Base-by-base conservation (phyloP, 805 yeast genomes). In the Ogataea kodamae region DNA sequence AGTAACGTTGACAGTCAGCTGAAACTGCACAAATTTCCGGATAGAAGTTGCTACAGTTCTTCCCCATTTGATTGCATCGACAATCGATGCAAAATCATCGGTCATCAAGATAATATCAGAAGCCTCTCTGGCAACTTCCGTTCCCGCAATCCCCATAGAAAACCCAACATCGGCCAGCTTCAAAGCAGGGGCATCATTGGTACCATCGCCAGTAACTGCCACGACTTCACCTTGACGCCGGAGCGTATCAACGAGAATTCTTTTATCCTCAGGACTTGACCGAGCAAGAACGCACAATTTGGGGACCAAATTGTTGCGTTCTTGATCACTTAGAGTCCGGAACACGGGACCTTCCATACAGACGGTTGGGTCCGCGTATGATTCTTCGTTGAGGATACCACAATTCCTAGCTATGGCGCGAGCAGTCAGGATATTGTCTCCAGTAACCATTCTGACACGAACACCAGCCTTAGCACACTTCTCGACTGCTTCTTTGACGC, bases 161-260 rank as follows among this genome's bases (percentile, higher is more conserved):
- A 92, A 90, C 2, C 99, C 99, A 39, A 92, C 95, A 63, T 92
- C 97, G 0, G 98, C 99, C 39, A 89, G 69, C 54, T 90, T 87
- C 54, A 92, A 72, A 3, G 98, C 97, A 10, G 97, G 97, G 0
- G 97, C 98, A 70, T 92, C 99, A 59, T 92, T 92, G 6, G 97
- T 90, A 62, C 99, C 99, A 59, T 92, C 99, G 55, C 98, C 99
- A 22, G 99, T 92, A 21, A 90, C 97, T 1, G 98, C 98, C 30
- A 92, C 98, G 21, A 90, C 95, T 54, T 92, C 97, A 15, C 94
- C 95, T 54, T 78, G 69, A 22, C 70, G 67, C 51, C 81, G 79
- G 49, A 92, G 67, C 9, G 88, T 78, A 43, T 81, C 84, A 21
- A 94, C 98, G 27, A 92, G 69, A 18, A 85, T 65, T 39, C 95